A percentile compares a stretch with the other conserved stretches of the same genome.
phyloP scores from a whole-genome alignment of 306 rosid genomes.

The Medicago ruthenica region DNA sequence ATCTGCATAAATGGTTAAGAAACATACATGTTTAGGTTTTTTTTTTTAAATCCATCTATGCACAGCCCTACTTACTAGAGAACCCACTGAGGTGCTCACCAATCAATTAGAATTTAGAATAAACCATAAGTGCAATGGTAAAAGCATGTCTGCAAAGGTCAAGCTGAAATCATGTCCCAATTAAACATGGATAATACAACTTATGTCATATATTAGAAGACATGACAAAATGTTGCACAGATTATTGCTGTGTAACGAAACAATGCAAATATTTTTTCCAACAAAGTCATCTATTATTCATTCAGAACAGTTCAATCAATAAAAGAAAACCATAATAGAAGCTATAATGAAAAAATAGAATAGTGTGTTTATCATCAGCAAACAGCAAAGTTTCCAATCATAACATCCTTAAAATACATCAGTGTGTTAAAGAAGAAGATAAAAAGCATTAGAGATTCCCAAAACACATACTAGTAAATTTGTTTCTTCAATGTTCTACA shows the following conservation, averaged over 20 bases:
- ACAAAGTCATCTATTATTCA: constrained; percentile 1
- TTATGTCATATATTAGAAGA: not conserved
- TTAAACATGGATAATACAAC: not conserved
- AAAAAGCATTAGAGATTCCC: constrained; percentile 26
- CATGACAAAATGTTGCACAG: not conserved
- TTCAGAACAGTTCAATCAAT: constrained; percentile 9
- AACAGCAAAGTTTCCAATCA: constrained; percentile 3
- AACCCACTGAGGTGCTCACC: not conserved
- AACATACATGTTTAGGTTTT: not conserved
- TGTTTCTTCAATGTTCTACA: not conserved
- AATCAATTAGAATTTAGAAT: not conserved
- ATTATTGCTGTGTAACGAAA: not conserved
- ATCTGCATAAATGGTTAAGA: not conserved
- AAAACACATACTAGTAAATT: constrained; percentile 38
- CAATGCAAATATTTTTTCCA: not conserved
- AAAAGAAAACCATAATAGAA: constrained; percentile 21
- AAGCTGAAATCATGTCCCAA: not conserved
- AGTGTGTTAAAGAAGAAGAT: not conserved
- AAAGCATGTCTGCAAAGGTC: not conserved
- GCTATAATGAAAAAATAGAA: not conserved
- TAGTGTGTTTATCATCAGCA: constrained; percentile 13
- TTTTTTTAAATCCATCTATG: not conserved
- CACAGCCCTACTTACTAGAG: not conserved
- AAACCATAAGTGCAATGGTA: not conserved
- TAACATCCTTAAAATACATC: constrained; percentile 19